Base-by-base conservation (phyloP, 495 filamentous ascomycete genomes). In the Aspergillus cavernicola region DNA sequence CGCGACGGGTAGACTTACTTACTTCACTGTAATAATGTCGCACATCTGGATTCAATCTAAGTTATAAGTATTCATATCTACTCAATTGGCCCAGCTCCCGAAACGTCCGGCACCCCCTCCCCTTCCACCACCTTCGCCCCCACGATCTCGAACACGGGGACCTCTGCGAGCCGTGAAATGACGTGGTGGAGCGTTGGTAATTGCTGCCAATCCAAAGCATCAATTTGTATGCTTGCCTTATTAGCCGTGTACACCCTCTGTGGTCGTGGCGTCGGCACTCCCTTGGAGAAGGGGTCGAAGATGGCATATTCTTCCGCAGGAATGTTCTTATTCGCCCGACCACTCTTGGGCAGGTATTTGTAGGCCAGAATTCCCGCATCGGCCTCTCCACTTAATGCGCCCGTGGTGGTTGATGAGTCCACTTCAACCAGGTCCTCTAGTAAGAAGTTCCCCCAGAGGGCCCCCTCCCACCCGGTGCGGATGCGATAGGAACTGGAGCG, bases 121-220 rank as follows among this genome's bases (percentile, higher is more conserved):
- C 43, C 43, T 18, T 46, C 43, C 43, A 46, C 43, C 4, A 46
- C 5, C 52, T 70, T 76, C 4, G 66, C 73, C 1, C 57, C 63
- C 6, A 79, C 58, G 31, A 79, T 52, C 37, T 72, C 70, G 53
- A 72, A 78, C 4, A 77, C 57, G 0, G 78, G 77, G n/a, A 81
- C 59, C 15, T 75, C 74, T 0, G 71, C 71, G 53, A 82, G 47
- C 29, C 58, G 58, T 12, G 59, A 52, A n/a, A 75, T 59, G 31
- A 80, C 57, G 59, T 78, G 72, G 51, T 81, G 75, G 32, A 80
- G 57, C 0, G 74, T 80, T 0, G 78, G 78, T 33, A 81, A 48
- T 31, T 57, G 49, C 18, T 74, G 57, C 70, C 62, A 71, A 56
- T 77, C 65, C 38, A 67, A 44, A 12, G 58, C 33, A 19, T 71